phyloP scores from a whole-genome alignment of 108 stramenopile species.

The Hondaea fermentalgiana region DNA sequence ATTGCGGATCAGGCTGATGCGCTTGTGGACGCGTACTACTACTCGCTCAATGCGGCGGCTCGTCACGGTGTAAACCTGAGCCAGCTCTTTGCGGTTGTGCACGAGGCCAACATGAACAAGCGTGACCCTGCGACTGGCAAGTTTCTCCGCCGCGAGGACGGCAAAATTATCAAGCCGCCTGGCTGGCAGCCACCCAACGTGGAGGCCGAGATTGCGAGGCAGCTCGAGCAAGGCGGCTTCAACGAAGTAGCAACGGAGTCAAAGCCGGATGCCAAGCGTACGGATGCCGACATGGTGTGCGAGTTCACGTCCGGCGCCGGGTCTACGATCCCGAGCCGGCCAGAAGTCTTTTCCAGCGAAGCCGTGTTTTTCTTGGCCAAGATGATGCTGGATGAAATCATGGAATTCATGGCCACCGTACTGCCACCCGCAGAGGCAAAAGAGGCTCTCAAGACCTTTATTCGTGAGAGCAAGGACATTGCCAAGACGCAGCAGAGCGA shows the following conservation, averaged over 20 bases:
- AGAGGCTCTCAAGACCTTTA: not conserved
- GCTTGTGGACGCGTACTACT: conserved; percentile 33
- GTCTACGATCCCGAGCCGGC: not conserved
- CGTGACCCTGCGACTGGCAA: conserved; percentile 24
- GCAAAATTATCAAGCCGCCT: conserved; percentile 30
- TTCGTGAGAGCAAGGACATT: conserved; percentile 18
- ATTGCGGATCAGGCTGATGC: conserved; percentile 26
- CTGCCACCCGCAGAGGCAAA: conserved; percentile 14
- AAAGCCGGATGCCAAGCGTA: not conserved
- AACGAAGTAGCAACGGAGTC: not conserved
- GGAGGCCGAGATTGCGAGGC: conserved; percentile 21
- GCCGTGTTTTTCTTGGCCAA: conserved; percentile 26
- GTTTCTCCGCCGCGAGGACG: conserved; percentile 26
- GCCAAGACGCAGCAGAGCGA: not conserved
- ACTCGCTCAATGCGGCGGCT: conserved; percentile 27
- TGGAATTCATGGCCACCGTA: conserved; percentile 29
- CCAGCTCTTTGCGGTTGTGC: conserved; percentile 22
- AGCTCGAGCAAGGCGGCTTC: conserved; percentile 18
- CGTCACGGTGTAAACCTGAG: conserved; percentile 22
- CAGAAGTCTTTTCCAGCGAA: not conserved
- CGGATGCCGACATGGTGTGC: not conserved
- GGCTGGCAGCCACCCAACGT: conserved; percentile 28
- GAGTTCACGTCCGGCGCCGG: conserved; percentile 22
- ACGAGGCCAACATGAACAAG: conserved; percentile 31
- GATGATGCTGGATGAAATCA: conserved; percentile 32